Base-by-base conservation (phyloP, 2,329 filamentous ascomycete genomes). In the Mariannaea elegans region DNA sequence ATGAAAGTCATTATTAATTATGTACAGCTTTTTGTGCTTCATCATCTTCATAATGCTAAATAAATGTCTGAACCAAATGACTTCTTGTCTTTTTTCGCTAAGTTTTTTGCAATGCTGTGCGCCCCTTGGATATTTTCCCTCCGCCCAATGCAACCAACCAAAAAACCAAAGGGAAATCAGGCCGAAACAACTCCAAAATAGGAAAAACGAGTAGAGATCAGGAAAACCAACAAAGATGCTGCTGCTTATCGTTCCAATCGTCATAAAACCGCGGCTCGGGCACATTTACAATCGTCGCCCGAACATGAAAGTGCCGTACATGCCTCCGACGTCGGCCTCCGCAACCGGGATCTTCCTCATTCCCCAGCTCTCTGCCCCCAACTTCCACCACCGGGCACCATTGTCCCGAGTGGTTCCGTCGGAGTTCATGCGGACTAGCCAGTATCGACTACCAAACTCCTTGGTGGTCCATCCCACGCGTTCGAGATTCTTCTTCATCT, bases 341-440 rank as follows among this genome's bases (percentile, higher is more conserved):
- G 91, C 93, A 66, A 98, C 90, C n/a, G 94, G 96, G 39, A 98
- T 84, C 79, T 98, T 95, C 63, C 90, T 84, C 87, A 93, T 93
- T 34, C 92, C 92, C 92, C 92, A 94, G 78, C 88, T 91, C 68
- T 87, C 86, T 47, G 91, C 91, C 29, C 92, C 92, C 89, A 93
- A 90, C 80, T 95, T 95, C 92, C 92, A 95, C 69, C 80, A 78
- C 66, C 88, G 84, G 71, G 90, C 87, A 55, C 78, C 73, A 54
- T 76, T 73, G 62, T 80, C 78, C 45, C 70, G 65, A 42, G 68
- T 72, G 32, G 69, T 65, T 48, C 69, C 75, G 32, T 77, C 71
- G 12, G 71, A 69, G 58, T 81, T 77, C 65, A 80, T 67, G 63
- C 88, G 78, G 76, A 93, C 90, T 75, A 94, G 73, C 90, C 90